These are phyloP conservation scores for Cylindrotheca fusiformis DNA, from an alignment of 108 stramenopile genomes.

Conservation along the genomic window DNA sequence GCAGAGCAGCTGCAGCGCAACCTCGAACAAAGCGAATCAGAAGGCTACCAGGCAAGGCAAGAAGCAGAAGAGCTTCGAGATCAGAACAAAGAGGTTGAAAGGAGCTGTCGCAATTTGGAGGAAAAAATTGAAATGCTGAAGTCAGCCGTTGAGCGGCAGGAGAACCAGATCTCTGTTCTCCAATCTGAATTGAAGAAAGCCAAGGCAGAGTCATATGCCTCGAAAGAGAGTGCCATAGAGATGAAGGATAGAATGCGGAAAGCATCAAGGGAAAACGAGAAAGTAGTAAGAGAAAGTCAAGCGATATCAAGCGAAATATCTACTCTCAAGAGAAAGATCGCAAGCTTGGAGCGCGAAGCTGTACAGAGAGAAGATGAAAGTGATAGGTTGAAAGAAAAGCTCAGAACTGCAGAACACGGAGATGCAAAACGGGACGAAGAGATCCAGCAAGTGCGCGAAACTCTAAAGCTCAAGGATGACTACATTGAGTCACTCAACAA, in stretches of 20 bases:
- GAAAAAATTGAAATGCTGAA: slow-evolving; percentile 21
- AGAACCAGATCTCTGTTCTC: slow-evolving; percentile 8
- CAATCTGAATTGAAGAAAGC: slow-evolving; percentile 19
- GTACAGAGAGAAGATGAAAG: slow-evolving; percentile 4
- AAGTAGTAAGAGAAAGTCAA: slow-evolving; percentile 13
- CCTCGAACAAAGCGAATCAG: slow-evolving; percentile 55
- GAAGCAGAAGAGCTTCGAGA: slow-evolving; percentile 54
- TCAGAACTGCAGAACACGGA: slow-evolving; percentile 5
- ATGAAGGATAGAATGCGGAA: slow-evolving; percentile 30
- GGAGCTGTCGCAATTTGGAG: slow-evolving; percentile 23
- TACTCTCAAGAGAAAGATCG: slow-evolving; percentile 17
- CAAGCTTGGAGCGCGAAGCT: slow-evolving; percentile 12
- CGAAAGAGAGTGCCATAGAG: slow-evolving; percentile 28
- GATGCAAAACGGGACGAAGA: background rate
- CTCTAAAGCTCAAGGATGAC: slow-evolving; percentile 2
- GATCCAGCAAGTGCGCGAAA: background rate
- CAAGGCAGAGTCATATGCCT: slow-evolving; percentile 25
- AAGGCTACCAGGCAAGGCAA: slow-evolving; percentile 54
- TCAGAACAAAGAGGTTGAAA: slow-evolving; percentile 30
- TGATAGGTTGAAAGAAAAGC: slow-evolving; percentile 3
- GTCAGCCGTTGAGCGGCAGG: background rate
- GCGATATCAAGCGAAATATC: slow-evolving; percentile 15
- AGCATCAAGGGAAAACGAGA: slow-evolving; percentile 20
- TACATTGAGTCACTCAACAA: slow-evolving; percentile 21
- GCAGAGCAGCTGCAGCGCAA: slow-evolving; percentile 33